These are phyloP conservation scores for Zea luxurians DNA, from an alignment of 176 grass and related monocot genomes.

Conservation along the genomic window DNA sequence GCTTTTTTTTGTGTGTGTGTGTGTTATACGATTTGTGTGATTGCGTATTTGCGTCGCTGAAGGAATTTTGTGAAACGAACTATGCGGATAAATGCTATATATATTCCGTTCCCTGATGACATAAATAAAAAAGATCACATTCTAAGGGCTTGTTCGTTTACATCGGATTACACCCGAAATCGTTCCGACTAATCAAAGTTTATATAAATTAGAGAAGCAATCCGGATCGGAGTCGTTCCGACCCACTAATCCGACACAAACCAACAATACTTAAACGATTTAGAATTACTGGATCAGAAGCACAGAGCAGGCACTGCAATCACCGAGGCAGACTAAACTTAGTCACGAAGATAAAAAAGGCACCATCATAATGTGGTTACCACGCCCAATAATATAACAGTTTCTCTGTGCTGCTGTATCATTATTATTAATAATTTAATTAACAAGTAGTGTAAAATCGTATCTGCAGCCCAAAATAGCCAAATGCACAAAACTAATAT, in stretches of 20 bases:
- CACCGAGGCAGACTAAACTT: not conserved
- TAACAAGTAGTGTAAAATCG: not conserved
- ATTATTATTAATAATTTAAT: not conserved
- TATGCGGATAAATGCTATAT: not conserved
- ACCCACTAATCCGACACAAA: no score
- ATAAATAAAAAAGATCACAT: not conserved
- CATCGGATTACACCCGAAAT: no score
- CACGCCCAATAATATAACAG: not conserved
- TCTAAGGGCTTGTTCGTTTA: not conserved
- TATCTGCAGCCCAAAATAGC: not conserved
- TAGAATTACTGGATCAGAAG: not conserved
- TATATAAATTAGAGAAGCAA: no score
- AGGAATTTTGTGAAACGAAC: not conserved
- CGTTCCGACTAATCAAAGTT: no score
- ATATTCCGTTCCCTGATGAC: not conserved
- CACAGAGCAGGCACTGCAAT: not conserved
- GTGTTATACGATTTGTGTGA: not conserved
- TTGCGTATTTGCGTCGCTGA: not conserved
- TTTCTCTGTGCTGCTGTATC: not conserved
- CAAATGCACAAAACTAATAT: not conserved
- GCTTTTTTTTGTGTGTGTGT: not conserved
- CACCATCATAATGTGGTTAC: not conserved
- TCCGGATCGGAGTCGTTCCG: no score
- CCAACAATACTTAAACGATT: not conserved
- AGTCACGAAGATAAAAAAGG: not conserved